phyloP scores from a whole-genome alignment of 306 rosid species.

The Mimosa bimucronata region DNA sequence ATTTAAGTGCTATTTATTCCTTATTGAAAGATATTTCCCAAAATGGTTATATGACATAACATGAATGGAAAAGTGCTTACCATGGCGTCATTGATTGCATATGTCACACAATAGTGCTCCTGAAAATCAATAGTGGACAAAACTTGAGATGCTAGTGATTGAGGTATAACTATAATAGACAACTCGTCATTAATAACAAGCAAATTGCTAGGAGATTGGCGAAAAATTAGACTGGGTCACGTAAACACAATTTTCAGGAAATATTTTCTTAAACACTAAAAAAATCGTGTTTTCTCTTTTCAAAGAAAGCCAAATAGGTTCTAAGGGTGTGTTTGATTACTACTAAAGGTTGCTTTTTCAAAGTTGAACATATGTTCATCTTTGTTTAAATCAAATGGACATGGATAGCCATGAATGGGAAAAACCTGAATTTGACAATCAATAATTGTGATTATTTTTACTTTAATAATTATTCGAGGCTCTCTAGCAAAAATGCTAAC shows the following conservation, averaged over 20 bases:
- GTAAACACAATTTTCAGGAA: slow-evolving; percentile 1
- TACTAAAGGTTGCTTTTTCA: background rate
- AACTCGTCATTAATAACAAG: slow-evolving; percentile 16
- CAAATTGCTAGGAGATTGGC: slow-evolving; percentile 23
- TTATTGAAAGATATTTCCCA: slow-evolving; percentile 5
- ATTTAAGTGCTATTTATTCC: slow-evolving; percentile 24
- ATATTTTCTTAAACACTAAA: background rate
- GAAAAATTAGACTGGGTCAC: slow-evolving; percentile 15
- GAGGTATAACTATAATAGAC: slow-evolving; percentile 24
- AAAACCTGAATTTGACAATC: background rate
- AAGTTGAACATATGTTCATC: background rate
- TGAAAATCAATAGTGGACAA: slow-evolving; percentile 56
- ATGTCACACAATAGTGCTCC: slow-evolving; percentile 98
- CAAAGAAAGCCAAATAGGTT: background rate
- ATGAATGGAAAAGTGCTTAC: slow-evolving; percentile 48
- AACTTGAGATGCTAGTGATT: slow-evolving; percentile 28
- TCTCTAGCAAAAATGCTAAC: background rate
- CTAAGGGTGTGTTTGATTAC: background rate
- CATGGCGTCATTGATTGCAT: slow-evolving; percentile 87
- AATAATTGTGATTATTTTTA: background rate
- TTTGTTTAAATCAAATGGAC: background rate
- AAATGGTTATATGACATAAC: slow-evolving; percentile 25
- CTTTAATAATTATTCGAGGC: background rate
- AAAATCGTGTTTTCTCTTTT: background rate
- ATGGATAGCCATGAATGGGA: background rate